Percentiles rank a stretch among this genome's conserved stretches.
These are phyloP conservation scores for Actinomortierella wolfii DNA, from an alignment of 371 early-diverging fungal genomes.

Conservation along the genomic window DNA sequence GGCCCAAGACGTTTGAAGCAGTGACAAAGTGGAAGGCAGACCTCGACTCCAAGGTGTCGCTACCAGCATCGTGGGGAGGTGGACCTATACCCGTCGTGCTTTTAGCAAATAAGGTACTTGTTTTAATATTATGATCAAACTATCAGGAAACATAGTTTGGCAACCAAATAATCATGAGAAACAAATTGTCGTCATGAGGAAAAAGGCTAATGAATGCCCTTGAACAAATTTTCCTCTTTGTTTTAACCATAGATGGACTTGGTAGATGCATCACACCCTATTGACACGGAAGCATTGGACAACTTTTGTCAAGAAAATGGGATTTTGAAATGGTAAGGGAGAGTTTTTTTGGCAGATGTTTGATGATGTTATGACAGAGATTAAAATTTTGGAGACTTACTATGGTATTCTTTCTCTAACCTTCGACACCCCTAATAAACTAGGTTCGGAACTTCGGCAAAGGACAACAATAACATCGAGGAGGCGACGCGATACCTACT, in stretches of 20 bases:
- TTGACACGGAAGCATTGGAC: conserved; percentile 54
- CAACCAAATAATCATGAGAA: background rate
- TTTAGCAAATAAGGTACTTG: conserved; percentile 64
- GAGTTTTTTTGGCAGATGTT: background rate
- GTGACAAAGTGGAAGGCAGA: conserved; percentile 78
- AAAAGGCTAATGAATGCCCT: no score
- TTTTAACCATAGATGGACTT: conserved; percentile 24
- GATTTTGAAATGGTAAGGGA: conserved; percentile 59
- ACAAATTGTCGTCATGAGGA: background rate
- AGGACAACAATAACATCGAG: conserved; percentile 68
- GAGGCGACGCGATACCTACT: conserved; percentile 64
- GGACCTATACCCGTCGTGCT: conserved; percentile 66
- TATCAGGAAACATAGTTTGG: background rate
- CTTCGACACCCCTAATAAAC: no score
- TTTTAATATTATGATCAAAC: background rate
- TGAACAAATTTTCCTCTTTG: no score
- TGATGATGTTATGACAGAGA: no score
- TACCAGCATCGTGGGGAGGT: conserved; percentile 63
- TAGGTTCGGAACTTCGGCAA: conserved; percentile 72
- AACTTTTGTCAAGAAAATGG: conserved; percentile 60
- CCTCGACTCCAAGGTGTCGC: conserved; percentile 63
- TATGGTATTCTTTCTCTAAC: conserved; percentile 4
- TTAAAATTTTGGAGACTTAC: background rate
- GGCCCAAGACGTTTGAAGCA: conserved; percentile 70
- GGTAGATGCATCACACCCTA: conserved; percentile 9